phyloP scores from a whole-genome alignment of 2,329 filamentous ascomycete genomes.

The Xylaria hypoxylon region DNA sequence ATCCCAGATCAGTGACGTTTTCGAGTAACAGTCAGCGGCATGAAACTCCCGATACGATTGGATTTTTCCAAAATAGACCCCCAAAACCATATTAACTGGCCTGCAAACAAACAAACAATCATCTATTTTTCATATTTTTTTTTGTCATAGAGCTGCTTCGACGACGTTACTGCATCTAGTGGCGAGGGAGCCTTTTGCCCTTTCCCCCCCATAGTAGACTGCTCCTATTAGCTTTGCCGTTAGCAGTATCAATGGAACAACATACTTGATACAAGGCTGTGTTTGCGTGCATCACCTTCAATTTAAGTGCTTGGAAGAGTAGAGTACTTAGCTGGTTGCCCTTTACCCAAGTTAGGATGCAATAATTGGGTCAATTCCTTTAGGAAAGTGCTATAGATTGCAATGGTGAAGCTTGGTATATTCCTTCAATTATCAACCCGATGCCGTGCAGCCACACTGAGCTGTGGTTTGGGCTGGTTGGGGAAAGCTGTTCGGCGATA shows the following conservation, averaged over 20 bases:
- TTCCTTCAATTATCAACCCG: neutral
- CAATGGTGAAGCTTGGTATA: neutral
- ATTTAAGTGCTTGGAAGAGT: neutral
- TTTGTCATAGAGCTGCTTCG: neutral
- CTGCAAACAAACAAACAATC: neutral
- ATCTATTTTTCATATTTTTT: neutral
- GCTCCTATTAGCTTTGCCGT: neutral
- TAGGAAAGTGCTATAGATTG: constrained; percentile 8
- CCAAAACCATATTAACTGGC: neutral
- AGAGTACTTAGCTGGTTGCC: neutral
- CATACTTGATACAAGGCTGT: neutral
- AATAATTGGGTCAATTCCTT: neutral
- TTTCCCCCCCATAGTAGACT: neutral
- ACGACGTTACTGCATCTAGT: neutral
- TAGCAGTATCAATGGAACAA: neutral
- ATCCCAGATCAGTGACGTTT: neutral
- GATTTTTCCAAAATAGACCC: neutral
- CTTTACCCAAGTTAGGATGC: neutral
- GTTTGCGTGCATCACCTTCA: neutral
- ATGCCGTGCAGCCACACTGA: neutral
- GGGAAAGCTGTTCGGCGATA: constrained; percentile 8
- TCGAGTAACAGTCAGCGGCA: neutral
- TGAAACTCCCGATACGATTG: constrained; percentile 2
- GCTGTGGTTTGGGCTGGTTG: neutral
- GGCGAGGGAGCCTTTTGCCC: neutral